Percentiles rank a stretch among this genome's conserved stretches.
These are phyloP conservation scores for Castanea crenata DNA, from an alignment of 306 rosid species.

Conservation along the genomic window DNA sequence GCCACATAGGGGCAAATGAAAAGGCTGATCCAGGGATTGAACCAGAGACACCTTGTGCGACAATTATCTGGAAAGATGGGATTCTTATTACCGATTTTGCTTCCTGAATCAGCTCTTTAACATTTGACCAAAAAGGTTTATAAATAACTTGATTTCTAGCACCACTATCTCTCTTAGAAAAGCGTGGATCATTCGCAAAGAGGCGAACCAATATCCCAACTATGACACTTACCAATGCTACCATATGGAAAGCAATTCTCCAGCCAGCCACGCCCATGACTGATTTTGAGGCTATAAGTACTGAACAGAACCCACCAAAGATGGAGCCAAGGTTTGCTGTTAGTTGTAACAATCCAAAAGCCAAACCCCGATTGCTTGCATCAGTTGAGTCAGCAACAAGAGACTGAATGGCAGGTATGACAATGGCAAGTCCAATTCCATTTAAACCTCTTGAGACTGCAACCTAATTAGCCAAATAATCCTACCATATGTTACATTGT, in stretches of 20 bases:
- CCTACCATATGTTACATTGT: neutral
- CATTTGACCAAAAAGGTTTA: slow-evolving; percentile 38
- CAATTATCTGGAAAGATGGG: slow-evolving; percentile 76
- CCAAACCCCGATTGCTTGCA: slow-evolving; percentile 64
- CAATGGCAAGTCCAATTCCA: slow-evolving; percentile 89
- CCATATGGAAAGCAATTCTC: slow-evolving; percentile 80
- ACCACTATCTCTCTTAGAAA: slow-evolving; percentile 18
- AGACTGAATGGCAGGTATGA: slow-evolving; percentile 72
- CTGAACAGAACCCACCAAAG: slow-evolving; percentile 64
- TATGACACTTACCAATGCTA: slow-evolving; percentile 61
- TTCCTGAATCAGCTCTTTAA: slow-evolving; percentile 55
- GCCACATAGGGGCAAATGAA: slow-evolving; percentile 78
- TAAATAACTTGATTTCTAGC: slow-evolving; percentile 14
- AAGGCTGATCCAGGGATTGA: slow-evolving; percentile 79
- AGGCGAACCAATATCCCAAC: slow-evolving; percentile 56
- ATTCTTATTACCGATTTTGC: slow-evolving; percentile 61
- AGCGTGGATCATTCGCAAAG: slow-evolving; percentile 71
- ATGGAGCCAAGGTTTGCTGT: slow-evolving; percentile 67
- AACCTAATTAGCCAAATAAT: slow-evolving; percentile 40
- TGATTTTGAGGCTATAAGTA: slow-evolving; percentile 63
- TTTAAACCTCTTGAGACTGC: slow-evolving; percentile 84
- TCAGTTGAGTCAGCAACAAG: slow-evolving; percentile 76
- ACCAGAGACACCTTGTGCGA: slow-evolving; percentile 87
- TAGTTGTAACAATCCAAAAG: slow-evolving; percentile 76
- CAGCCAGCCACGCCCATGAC: slow-evolving; percentile 78